Percentiles rank a stretch among this genome's conserved stretches.
These are phyloP conservation scores for Neurospora sp. DNA, from an alignment of 495 filamentous ascomycete genomes.

Conservation along the genomic window DNA sequence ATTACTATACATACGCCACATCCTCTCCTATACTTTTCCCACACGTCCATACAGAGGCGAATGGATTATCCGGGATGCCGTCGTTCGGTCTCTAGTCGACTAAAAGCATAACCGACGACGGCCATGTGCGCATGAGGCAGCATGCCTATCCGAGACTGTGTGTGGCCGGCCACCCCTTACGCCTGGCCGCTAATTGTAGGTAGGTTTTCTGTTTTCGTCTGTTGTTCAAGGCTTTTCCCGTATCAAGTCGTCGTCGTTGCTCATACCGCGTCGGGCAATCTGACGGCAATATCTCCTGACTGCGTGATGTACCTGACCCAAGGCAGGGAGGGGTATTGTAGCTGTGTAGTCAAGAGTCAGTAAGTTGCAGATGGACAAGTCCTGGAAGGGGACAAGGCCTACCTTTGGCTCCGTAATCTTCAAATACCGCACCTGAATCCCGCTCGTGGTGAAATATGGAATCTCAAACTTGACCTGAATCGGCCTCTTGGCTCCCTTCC, in stretches of 20 bases:
- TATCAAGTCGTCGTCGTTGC: not conserved
- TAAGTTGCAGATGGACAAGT: no score
- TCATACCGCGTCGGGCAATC: slow-evolving; percentile 79
- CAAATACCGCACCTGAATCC: slow-evolving; percentile 95
- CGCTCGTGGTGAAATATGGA: slow-evolving; percentile 97
- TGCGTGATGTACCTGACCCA: slow-evolving; percentile 99
- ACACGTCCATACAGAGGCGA: not conserved
- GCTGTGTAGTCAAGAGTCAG: slow-evolving; percentile 28
- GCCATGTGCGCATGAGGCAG: not conserved
- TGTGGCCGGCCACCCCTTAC: not conserved
- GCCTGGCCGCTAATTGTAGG: not conserved
- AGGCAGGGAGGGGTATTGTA: slow-evolving; percentile 96
- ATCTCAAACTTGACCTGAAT: slow-evolving; percentile 99
- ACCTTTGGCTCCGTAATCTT: slow-evolving; percentile 99
- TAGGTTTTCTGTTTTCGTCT: not conserved
- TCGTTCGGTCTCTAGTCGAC: not conserved
- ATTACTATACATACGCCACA: not conserved
- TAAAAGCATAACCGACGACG: not conserved
- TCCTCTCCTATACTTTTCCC: not conserved
- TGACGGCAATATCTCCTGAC: slow-evolving; percentile 87
- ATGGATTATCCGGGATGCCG: not conserved
- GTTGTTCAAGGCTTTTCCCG: not conserved
- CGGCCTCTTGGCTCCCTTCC: slow-evolving; percentile 81
- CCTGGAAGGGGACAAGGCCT: slow-evolving; percentile 18
- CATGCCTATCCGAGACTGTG: not conserved